phyloP scores from a whole-genome alignment of 768 basidiomycete species.

The Tremella mesenterica region DNA sequence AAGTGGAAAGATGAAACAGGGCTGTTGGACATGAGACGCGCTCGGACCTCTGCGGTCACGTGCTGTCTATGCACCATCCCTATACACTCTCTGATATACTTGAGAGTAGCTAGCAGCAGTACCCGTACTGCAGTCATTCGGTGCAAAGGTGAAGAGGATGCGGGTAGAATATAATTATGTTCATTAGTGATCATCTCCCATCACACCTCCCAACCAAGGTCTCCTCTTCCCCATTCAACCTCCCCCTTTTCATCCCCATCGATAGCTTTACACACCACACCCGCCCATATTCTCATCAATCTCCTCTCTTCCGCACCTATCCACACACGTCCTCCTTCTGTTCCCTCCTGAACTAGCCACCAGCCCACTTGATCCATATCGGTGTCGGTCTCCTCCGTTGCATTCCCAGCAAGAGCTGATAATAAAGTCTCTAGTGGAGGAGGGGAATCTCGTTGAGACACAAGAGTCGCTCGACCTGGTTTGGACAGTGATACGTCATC shows the following conservation, averaged over 20 bases:
- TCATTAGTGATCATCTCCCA: not conserved
- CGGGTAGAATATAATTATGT: not conserved
- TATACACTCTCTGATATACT: too few species aligned
- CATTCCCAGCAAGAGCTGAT: conserved; percentile 4
- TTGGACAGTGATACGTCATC: conserved; percentile 20
- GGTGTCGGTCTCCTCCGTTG: not conserved
- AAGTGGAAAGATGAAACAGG: too few species aligned
- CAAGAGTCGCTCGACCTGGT: conserved; percentile 8
- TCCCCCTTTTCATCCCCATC: conserved; percentile 20
- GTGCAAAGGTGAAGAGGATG: too few species aligned
- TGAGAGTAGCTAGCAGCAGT: too few species aligned
- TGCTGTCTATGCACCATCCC: too few species aligned
- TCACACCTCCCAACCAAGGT: conserved; percentile 30
- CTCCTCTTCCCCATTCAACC: conserved; percentile 24
- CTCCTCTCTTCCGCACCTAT: conserved; percentile 29
- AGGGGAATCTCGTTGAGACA: conserved; percentile 23
- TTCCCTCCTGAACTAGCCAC: conserved; percentile 14
- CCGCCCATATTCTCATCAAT: conserved; percentile 29
- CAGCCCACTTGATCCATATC: too few species aligned
- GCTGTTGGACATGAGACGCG: too few species aligned
- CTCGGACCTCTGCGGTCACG: not conserved
- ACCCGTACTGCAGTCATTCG: too few species aligned
- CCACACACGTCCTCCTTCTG: conserved; percentile 21
- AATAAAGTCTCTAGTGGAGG: conserved; percentile 28
- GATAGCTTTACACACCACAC: conserved; percentile 24